Base-by-base conservation (phyloP, 441 rosid genomes). In the Croton laevigatus region DNA sequence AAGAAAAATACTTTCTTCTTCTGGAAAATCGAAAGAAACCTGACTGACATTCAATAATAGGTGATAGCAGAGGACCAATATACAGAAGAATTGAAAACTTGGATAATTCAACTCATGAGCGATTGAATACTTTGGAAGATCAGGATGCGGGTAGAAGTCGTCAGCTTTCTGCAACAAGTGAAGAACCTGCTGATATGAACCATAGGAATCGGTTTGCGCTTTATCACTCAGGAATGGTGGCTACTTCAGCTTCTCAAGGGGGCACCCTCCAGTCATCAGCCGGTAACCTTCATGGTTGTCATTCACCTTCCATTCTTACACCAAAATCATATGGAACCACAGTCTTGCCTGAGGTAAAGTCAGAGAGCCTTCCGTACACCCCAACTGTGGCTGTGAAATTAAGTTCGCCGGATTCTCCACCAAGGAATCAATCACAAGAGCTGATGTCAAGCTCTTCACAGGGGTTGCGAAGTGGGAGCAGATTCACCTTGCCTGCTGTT, bases 391-490 rank as follows among this genome's bases (percentile, higher is more conserved):
- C 34, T 0, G 54, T 65, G 9, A 52, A 80, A 53, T 59, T 45
- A 22, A 42, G 74, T 73, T 65, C 78, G 14, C 72, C 82, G 51
- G 71, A 58, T n/a, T 79, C 78, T 37, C 72, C 79, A 44, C 77
- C 71, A 32, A 71, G 79, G 64, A 46, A 16, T 67, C 76, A 1
- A 53, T 66, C 78, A 1, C 69, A 59, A 42, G 69, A 68, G 58
- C 58, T 34, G 17, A 62, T 68, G 27, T 77, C 76, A 51, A 66
- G 53, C 71, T 62, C 72, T 44, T 65, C 75, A 37, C 44, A 45
- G 20, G 71, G 74, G 27, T 34, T 69, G 73, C 62, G 52, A 74
- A 69, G 70, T 59, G 76, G 73, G 54, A 66, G 60, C 20, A 81
- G 74, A 71, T 71, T 78, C 9, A 16, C 40, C 60, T 68, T 59